phyloP scores from a whole-genome alignment of 1,284 basidiomycete genomes.

The Puccinia hordei region DNA sequence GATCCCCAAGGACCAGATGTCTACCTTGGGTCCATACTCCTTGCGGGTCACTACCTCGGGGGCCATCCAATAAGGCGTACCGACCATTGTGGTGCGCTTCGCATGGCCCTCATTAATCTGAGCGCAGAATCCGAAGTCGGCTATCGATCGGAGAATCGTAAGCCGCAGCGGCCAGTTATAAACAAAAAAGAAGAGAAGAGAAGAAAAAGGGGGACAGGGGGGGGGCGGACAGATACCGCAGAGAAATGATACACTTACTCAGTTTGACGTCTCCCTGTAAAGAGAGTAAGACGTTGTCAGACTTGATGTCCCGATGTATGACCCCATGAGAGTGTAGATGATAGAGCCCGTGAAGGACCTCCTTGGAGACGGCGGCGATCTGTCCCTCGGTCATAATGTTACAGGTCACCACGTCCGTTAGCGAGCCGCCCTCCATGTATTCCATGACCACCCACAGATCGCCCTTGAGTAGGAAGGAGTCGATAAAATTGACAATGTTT shows the following conservation, averaged over 20 bases:
- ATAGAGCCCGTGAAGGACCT: slow-evolving; percentile 85
- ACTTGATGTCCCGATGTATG: slow-evolving; percentile 98
- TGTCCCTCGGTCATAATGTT: slow-evolving; percentile 91
- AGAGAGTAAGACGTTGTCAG: slow-evolving; percentile 89
- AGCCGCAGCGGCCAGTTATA: too few relatives aligned
- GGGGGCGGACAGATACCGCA: slow-evolving; percentile 22
- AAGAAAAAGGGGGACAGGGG: too few relatives aligned
- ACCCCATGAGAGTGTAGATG: slow-evolving; percentile 92
- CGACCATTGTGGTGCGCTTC: slow-evolving; percentile 99
- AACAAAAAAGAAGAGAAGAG: too few relatives aligned
- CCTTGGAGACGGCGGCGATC: slow-evolving; percentile 87
- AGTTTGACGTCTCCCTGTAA: slow-evolving; percentile 95
- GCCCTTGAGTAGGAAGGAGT: slow-evolving; percentile 95
- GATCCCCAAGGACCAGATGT: slow-evolving; percentile 97
- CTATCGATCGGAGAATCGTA: too few relatives aligned
- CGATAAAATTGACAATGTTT: slow-evolving; percentile 99
- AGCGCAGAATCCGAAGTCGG: slow-evolving; percentile 98
- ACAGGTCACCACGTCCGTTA: slow-evolving; percentile 95
- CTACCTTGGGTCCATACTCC: slow-evolving; percentile 98
- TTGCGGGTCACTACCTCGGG: slow-evolving; percentile 97
- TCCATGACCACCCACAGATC: slow-evolving; percentile 99
- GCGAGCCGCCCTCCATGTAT: slow-evolving; percentile 90
- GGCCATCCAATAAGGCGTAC: slow-evolving; percentile 99
- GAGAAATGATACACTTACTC: slow-evolving; percentile 66
- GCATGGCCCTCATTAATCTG: slow-evolving; percentile 88